phyloP scores from a whole-genome alignment of 805 yeast species.

The Yarrowia sp. region DNA sequence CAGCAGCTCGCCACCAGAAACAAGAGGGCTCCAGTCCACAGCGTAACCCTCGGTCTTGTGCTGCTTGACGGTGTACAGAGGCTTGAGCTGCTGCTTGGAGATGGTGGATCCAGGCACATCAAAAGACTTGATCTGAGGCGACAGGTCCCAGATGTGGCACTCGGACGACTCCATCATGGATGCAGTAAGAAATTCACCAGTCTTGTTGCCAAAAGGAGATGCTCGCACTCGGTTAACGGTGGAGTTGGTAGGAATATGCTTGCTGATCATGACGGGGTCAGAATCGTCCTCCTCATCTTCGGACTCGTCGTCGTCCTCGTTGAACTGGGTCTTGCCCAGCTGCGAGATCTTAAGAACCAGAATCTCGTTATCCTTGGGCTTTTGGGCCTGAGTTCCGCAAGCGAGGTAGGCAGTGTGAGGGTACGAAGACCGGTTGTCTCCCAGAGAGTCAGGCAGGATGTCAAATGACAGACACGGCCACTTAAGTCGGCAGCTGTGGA shows the following conservation, averaged over 20 bases:
- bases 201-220: constrained; percentile 67
- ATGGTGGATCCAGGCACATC: constrained; percentile 83
- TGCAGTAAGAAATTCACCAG: constrained; percentile 84
- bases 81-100: constrained; percentile 73
- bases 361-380: constrained; percentile 83
- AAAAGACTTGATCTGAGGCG: constrained; percentile 76
- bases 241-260: constrained; percentile 68
- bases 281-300: constrained; percentile 64
- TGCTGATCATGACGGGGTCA: constrained; percentile 87
- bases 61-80: constrained; percentile 72
- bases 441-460: constrained; percentile 79
- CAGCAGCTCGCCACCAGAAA: constrained; percentile 72
- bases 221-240: constrained; percentile 89
- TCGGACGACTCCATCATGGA: constrained; percentile 89
- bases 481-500: constrained; percentile 87
- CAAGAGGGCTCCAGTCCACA: constrained; percentile 90
- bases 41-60: constrained; percentile 99
- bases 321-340: constrained; percentile 80
- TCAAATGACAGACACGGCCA: constrained; percentile 97
- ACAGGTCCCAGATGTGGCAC: constrained; percentile 76
- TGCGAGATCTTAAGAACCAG: constrained; percentile 79
- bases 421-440: constrained; percentile 81
- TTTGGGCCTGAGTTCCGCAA: constrained; percentile 91
- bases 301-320: constrained; percentile 71
- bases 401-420: constrained; percentile 85